Conservation (phyloP, 2,329 filamentous ascomycete species). For the Fusarium sp. region DNA sequence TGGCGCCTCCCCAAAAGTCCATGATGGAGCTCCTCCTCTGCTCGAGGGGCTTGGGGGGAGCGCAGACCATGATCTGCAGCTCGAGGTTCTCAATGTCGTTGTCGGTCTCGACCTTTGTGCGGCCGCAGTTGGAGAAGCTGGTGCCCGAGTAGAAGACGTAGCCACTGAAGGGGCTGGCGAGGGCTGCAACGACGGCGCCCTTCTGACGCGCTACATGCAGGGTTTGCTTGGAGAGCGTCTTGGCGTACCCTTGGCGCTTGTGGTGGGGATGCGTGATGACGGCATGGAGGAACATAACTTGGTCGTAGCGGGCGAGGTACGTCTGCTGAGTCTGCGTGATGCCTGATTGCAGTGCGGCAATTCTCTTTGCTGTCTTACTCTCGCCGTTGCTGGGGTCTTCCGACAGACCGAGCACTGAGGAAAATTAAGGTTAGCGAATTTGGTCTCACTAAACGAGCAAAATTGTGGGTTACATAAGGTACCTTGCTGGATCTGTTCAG, state of each 20-base stretch:
- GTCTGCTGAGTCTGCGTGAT: constrained; percentile 31
- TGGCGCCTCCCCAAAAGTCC: constrained; percentile 16
- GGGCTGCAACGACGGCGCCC: constrained; percentile 13
- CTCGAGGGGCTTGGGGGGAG: constrained; percentile 21
- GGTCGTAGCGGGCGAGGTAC: constrained; percentile 20
- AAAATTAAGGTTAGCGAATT: not conserved
- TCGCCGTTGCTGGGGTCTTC: not conserved
- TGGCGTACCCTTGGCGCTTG: constrained; percentile 33
- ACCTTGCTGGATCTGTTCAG: constrained; percentile 24
- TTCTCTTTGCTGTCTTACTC: constrained; percentile 25
- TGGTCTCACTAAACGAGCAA: not conserved
- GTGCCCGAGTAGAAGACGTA: constrained; percentile 35
- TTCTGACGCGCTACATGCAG: constrained; percentile 28
- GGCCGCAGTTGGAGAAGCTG: constrained; percentile 32
- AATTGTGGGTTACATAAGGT: not conserved
- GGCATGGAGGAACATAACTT: constrained; percentile 35
- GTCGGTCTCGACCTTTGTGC: constrained; percentile 27
- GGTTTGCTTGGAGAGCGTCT: constrained; percentile 28
- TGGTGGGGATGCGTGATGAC: constrained; percentile 36
- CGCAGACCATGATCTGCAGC: constrained; percentile 31
- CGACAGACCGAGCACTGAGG: constrained; percentile 8
- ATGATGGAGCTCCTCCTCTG: constrained; percentile 30
- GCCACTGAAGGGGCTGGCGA: constrained; percentile 33
- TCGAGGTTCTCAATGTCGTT: constrained; percentile 29
- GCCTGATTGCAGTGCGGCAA: constrained; percentile 23